These are phyloP conservation scores for Kluyveromyces wickerhamii DNA, from an alignment of 805 yeast genomes.

Conservation along the genomic window DNA sequence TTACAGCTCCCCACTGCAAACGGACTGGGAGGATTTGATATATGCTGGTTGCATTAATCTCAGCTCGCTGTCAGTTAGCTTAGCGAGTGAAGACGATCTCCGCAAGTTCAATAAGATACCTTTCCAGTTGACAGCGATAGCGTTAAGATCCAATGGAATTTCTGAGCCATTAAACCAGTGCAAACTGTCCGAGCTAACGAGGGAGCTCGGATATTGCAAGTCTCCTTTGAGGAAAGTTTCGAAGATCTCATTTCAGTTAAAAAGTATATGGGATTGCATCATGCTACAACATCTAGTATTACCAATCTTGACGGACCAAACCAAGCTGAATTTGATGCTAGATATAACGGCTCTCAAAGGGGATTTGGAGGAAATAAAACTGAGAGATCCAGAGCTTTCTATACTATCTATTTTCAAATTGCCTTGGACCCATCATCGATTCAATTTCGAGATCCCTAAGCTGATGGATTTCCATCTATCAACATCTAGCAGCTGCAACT, in stretches of 20 bases:
- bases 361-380: not conserved
- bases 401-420: not conserved
- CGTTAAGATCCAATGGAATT: constrained; percentile 4
- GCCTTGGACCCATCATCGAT: not conserved
- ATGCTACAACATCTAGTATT: constrained; percentile 14
- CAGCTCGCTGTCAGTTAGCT: constrained; percentile 9
- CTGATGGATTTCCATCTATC: not conserved
- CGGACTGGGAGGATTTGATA: constrained; percentile 16
- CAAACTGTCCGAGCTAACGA: too few relatives aligned
- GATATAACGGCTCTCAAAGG: not conserved
- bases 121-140: constrained; percentile 6
- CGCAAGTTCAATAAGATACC: constrained; percentile 18
- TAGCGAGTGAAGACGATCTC: constrained; percentile 14
- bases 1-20: constrained; percentile 11
- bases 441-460: not conserved
- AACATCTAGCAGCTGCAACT: too few relatives aligned
- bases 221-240: too few relatives aligned
- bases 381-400: not conserved
- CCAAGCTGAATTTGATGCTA: constrained; percentile 1
- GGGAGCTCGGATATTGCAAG: not conserved
- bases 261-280: constrained; percentile 19
- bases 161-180: too few relatives aligned
- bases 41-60: constrained; percentile 3
- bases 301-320: constrained; percentile 7
- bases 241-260: too few relatives aligned